These are phyloP conservation scores for Vitis cinerea DNA, from an alignment of 164 flowering plant species.

Conservation along the genomic window DNA sequence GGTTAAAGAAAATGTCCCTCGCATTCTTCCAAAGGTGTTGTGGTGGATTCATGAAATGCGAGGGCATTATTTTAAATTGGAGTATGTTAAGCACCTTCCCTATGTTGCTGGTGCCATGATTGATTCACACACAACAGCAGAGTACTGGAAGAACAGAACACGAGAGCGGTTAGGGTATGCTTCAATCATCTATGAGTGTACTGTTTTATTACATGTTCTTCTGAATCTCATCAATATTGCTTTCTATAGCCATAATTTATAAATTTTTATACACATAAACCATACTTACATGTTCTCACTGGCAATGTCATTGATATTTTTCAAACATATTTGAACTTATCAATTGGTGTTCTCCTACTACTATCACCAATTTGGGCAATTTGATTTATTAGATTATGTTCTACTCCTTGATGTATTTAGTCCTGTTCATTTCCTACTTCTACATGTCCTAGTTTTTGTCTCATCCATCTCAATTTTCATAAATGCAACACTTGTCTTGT, in stretches of 20 bases:
- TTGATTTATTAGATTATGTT: neutral
- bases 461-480: too few species aligned
- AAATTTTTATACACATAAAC: neutral
- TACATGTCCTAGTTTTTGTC: too few species aligned
- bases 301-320: neutral
- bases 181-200: neutral
- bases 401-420: too few species aligned
- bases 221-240: neutral
- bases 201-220: neutral
- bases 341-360: neutral
- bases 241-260: neutral
- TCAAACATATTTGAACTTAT: neutral
- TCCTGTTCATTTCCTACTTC: too few species aligned
- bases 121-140: conserved; percentile 95
- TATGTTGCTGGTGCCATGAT: conserved; percentile 96
- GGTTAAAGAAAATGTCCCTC: conserved; percentile 72
- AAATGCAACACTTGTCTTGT: too few species aligned
- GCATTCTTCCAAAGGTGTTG: conserved; percentile 84
- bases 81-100: conserved; percentile 94
- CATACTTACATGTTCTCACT: too few species aligned
- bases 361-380: neutral
- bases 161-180: conserved; percentile 70
- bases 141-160: conserved; percentile 93
- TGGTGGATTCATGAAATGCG: conserved; percentile 99
- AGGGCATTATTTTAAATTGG: conserved; percentile 91